phyloP scores from a whole-genome alignment of 768 basidiomycete genomes.

The Russula compacta region DNA sequence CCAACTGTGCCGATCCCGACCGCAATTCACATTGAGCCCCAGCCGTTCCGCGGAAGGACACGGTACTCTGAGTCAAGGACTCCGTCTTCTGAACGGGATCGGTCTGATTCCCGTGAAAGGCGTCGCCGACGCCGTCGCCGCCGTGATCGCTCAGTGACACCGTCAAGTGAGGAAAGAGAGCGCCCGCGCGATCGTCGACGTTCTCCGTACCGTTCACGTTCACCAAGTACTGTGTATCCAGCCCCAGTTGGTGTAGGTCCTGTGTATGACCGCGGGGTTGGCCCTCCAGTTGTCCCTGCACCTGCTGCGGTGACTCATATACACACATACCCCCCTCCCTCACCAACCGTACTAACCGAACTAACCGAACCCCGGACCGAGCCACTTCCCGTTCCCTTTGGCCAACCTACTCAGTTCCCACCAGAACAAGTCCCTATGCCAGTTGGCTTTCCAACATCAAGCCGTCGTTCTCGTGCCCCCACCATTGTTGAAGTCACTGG shows the following conservation, averaged over 20 bases:
- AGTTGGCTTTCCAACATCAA: neutral
- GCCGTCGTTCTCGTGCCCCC: constrained; percentile 6
- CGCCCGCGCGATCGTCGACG: neutral
- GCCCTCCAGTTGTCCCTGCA: neutral
- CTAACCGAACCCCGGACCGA: neutral
- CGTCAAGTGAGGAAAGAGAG: neutral
- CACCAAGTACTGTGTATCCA: neutral
- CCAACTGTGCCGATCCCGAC: neutral
- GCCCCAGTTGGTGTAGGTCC: neutral
- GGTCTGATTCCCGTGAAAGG: neutral
- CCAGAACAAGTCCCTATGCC: constrained; percentile 1
- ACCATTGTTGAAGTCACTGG: constrained; percentile 14
- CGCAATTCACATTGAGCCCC: neutral
- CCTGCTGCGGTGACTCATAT: neutral
- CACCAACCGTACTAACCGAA: neutral
- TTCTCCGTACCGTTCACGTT: neutral
- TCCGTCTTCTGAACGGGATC: constrained; percentile 1
- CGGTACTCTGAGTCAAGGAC: constrained; percentile 2
- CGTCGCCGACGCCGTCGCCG: neutral
- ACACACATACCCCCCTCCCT: neutral
- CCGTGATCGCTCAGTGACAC: neutral
- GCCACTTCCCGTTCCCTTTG: constrained; percentile 8
- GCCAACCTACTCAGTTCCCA: neutral
- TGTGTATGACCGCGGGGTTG: neutral
- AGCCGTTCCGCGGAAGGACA: neutral